Conservation (phyloP, 345 rosid species). For the Gossypium australe region DNA sequence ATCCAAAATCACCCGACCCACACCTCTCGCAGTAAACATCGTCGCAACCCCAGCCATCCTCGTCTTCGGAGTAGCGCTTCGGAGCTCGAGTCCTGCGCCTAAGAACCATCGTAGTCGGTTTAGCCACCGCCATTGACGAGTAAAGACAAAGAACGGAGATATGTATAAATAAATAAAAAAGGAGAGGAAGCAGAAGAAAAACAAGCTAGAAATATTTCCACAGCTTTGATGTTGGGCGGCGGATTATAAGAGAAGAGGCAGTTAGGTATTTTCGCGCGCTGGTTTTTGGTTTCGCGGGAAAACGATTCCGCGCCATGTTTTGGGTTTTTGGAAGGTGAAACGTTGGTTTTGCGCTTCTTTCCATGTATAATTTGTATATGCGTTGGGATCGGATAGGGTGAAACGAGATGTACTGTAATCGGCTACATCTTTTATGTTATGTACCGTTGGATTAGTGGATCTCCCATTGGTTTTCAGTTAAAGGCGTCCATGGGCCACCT, state of each 20-base stretch:
- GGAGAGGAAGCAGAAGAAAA: background rate
- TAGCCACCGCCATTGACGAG: background rate
- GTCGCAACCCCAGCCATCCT: constrained; percentile 26
- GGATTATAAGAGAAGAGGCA: background rate
- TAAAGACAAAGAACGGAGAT: background rate
- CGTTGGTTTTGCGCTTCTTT: background rate
- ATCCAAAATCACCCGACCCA: constrained; percentile 54
- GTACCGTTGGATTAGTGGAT: background rate
- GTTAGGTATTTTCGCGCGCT: constrained; percentile 8
- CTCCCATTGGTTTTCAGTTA: too few species aligned
- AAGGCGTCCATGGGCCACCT: too few species aligned
- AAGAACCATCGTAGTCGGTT: constrained; percentile 10
- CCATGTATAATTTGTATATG: background rate
- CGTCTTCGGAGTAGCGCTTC: constrained; percentile 23
- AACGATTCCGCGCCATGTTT: constrained; percentile 5
- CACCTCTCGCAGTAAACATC: constrained; percentile 57
- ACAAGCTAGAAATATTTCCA: background rate
- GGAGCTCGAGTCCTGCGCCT: constrained; percentile 53
- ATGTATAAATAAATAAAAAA: too few species aligned
- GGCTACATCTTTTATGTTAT: background rate
- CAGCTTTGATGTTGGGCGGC: background rate
- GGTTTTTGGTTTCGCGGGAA: constrained; percentile 11
- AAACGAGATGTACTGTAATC: background rate
- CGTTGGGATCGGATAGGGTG: background rate
- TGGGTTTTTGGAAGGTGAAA: background rate